phyloP scores from a whole-genome alignment of 345 rosid species.

The Cardamine resedifolia region DNA sequence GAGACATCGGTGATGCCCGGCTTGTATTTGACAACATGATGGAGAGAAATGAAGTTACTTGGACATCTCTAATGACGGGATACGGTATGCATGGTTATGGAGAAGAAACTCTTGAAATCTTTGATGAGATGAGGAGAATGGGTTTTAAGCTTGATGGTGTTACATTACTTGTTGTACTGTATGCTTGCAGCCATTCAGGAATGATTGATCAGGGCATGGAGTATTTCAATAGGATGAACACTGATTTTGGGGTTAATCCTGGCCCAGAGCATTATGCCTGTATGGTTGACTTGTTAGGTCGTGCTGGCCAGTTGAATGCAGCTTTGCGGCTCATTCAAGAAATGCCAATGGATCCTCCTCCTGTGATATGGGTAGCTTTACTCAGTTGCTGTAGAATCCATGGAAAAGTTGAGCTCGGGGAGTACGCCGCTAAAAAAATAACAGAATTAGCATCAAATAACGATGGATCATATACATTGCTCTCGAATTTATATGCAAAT shows the following conservation, averaged over 20 bases:
- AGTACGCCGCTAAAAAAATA: slow-evolving; percentile 56
- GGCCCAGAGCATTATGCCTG: slow-evolving; percentile 79
- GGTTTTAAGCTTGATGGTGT: slow-evolving; percentile 65
- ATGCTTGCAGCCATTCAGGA: slow-evolving; percentile 92
- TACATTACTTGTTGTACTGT: slow-evolving; percentile 70
- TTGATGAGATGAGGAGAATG: slow-evolving; percentile 55
- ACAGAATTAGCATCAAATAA: slow-evolving; percentile 53
- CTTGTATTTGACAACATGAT: slow-evolving; percentile 60
- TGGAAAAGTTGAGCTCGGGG: slow-evolving; percentile 76
- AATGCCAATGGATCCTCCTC: slow-evolving; percentile 75
- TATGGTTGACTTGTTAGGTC: slow-evolving; percentile 81
- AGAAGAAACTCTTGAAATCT: slow-evolving; percentile 57
- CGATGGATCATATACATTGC: slow-evolving; percentile 75
- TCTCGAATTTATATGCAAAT: slow-evolving; percentile 81
- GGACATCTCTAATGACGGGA: slow-evolving; percentile 81
- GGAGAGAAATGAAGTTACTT: slow-evolving; percentile 64
- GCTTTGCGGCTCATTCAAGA: slow-evolving; percentile 59
- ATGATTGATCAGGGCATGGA: slow-evolving; percentile 70
- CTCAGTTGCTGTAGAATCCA: slow-evolving; percentile 79
- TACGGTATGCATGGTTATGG: slow-evolving; percentile 90
- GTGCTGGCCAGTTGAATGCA: slow-evolving; percentile 63
- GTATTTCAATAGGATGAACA: slow-evolving; percentile 56
- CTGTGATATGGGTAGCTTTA: slow-evolving; percentile 70
- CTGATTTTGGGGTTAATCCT: slow-evolving; percentile 54
- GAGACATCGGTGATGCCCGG: slow-evolving; percentile 57